Percentiles rank a stretch among this genome's conserved stretches.
phyloP scores from a whole-genome alignment of 495 filamentous ascomycete species.

The Penicillium dipodomyicola region DNA sequence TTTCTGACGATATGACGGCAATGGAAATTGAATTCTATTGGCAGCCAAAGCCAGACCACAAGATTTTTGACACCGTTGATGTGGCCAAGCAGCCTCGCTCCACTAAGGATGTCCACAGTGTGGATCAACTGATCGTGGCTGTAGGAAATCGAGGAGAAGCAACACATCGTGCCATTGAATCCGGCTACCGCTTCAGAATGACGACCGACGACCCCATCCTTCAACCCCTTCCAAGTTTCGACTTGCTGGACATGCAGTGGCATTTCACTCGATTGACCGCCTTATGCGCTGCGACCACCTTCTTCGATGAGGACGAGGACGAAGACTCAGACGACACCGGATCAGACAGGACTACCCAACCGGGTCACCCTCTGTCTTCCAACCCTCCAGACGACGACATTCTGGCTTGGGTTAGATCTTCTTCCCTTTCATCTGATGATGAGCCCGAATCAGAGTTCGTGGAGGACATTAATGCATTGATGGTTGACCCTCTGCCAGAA shows the following conservation, averaged over 20 bases:
- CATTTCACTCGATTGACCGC: constrained; percentile 14
- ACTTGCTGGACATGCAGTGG: constrained; percentile 19
- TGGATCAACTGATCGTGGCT: constrained; percentile 5
- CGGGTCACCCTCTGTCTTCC: background rate
- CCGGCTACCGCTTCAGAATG: constrained; percentile 14
- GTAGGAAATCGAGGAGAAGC: background rate
- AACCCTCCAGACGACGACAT: background rate
- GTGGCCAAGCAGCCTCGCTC: constrained; percentile 4
- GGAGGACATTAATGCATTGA: background rate
- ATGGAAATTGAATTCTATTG: constrained; percentile 20
- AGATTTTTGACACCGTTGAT: constrained; percentile 3
- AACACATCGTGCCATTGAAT: constrained; percentile 4
- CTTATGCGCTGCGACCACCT: constrained; percentile 10
- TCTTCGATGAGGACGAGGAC: constrained; percentile 24
- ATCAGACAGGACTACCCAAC: background rate
- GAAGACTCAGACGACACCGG: constrained; percentile 9
- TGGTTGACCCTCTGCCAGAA: background rate
- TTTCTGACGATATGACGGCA: constrained; percentile 1
- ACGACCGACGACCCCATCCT: constrained; percentile 9
- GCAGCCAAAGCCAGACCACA: constrained; percentile 12
- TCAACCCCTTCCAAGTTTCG: constrained; percentile 16
- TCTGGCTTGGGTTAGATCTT: background rate
- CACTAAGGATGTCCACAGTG: background rate
- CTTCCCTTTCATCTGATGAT: background rate
- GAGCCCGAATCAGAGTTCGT: background rate